Conservation (phyloP, 306 rosid species). For the Clitoria ternatea region DNA sequence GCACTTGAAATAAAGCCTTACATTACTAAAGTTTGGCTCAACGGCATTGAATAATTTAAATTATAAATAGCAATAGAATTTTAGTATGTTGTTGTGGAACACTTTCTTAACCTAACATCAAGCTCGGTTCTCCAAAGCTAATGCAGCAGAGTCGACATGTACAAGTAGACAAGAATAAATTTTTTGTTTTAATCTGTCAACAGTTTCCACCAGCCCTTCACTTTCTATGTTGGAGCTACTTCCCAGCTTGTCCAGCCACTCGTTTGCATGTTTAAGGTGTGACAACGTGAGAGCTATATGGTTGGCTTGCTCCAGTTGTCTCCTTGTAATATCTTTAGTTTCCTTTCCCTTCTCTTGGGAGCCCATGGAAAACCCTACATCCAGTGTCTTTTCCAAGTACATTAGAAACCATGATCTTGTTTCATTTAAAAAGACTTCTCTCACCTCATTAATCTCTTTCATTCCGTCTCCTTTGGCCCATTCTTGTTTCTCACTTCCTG, state of each 20-base stretch:
- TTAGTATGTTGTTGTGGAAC: neutral
- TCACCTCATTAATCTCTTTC: constrained; percentile 56
- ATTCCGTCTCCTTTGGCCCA: constrained; percentile 67
- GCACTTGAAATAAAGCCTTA: neutral
- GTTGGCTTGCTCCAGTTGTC: constrained; percentile 51
- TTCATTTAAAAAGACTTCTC: constrained; percentile 56
- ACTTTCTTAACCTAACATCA: constrained; percentile 29
- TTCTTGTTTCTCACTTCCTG: constrained; percentile 64
- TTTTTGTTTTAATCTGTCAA: constrained; percentile 70
- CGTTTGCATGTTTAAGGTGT: constrained; percentile 82
- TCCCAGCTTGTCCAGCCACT: constrained; percentile 77
- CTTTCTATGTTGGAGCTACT: constrained; percentile 37
- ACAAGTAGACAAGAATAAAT: constrained; percentile 69
- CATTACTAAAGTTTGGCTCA: constrained; percentile 16
- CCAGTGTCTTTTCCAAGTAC: constrained; percentile 71
- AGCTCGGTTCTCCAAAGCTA: constrained; percentile 66
- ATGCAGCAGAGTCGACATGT: constrained; percentile 78
- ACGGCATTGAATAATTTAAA: constrained; percentile 36
- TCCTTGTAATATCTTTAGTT: constrained; percentile 47
- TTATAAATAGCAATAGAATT: constrained; percentile 4
- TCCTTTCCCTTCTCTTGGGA: constrained; percentile 61
- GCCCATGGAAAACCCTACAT: constrained; percentile 53
- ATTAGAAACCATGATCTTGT: constrained; percentile 85
- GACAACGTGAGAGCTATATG: constrained; percentile 66
- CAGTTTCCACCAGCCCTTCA: constrained; percentile 39